These are phyloP conservation scores for Capsella bursapastoris DNA, from an alignment of 345 rosid genomes.

Conservation along the genomic window DNA sequence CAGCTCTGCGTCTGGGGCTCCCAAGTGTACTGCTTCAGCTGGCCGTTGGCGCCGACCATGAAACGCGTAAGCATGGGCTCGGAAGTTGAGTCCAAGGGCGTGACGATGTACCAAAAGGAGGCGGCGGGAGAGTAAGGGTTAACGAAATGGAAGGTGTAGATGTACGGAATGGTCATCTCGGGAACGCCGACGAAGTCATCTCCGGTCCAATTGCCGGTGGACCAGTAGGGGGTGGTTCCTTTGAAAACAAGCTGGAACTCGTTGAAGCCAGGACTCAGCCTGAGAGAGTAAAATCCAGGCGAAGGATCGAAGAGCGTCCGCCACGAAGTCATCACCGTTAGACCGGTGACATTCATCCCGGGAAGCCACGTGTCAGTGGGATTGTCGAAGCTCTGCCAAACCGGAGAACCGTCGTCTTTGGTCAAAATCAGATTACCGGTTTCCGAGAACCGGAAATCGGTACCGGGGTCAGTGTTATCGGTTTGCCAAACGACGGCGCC, in stretches of 20 bases:
- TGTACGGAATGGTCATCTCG: slow-evolving; percentile 50
- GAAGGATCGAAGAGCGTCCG: slow-evolving; percentile 63
- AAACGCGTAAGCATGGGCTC: slow-evolving; percentile 57
- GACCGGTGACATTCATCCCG: slow-evolving; percentile 58
- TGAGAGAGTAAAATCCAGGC: slow-evolving; percentile 56
- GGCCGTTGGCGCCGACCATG: slow-evolving; percentile 50
- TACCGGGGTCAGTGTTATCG: slow-evolving; percentile 34
- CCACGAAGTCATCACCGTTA: slow-evolving; percentile 58
- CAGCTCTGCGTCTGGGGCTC: slow-evolving; percentile 44
- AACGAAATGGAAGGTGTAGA: slow-evolving; percentile 64
- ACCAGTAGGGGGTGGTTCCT: slow-evolving; percentile 62
- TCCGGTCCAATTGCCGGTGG: slow-evolving; percentile 79
- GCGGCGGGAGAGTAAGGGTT: slow-evolving; percentile 60
- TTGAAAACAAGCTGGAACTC: slow-evolving; percentile 62
- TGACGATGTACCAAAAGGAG: slow-evolving; percentile 54
- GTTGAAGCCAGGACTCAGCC: slow-evolving; percentile 57
- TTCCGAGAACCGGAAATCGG: slow-evolving; percentile 40
- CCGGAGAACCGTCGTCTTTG: slow-evolving; percentile 33
- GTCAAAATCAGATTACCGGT: slow-evolving; percentile 49
- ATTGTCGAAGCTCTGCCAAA: slow-evolving; percentile 72
- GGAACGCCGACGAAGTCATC: slow-evolving; percentile 59
- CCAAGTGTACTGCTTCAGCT: slow-evolving; percentile 58
- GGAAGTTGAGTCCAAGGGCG: slow-evolving; percentile 38
- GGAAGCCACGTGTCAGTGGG: slow-evolving; percentile 72
- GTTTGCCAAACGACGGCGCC: slow-evolving; percentile 54